Base-by-base conservation (phyloP, 129 eudicot genomes). In the Centrapalus pauciflorus region DNA sequence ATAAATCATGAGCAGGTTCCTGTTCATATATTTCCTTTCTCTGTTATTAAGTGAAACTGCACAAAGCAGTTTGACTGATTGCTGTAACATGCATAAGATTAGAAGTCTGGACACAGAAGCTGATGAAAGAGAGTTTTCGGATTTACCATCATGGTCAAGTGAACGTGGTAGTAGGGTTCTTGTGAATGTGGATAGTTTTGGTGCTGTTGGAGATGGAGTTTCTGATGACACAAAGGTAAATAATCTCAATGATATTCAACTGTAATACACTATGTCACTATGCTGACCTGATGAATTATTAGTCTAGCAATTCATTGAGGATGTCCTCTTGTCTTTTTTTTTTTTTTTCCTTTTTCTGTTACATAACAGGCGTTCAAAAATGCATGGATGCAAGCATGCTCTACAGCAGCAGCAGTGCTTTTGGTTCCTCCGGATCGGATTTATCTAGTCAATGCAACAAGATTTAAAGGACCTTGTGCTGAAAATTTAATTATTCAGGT, bases 221-320 rank as follows among this genome's bases (percentile, higher is more conserved):
- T 68, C 97, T 56, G 97, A 94, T 77, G 99, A 94, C 71, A 94
- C 99, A 64, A 77, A 89, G 97, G 99, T 94, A 69, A 74, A 52
- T 67, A 60, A 33, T 25, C 21, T 25, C 13, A 16, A 57, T 30
- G 17, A 67, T 27, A 9, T 64, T 55, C 46, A 13, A 30, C 16
- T 64, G 57, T 64, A 54, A 40, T 21, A 32, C 14, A 43, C 16
- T 51, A 52, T 32, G 37, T 38, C 14, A 43, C 16, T 51, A 52
- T 32, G 37, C 29, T 61, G 10, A 55, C 17, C 50, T 34, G 49
- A 33, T 77, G 28, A 24, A 71, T 17, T 29, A 35, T 24, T 16
- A 23, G 73, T 74, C 56, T 57, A 38, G 38, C 1, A 54, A 7
- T 12, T 56, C 49, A 27, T 64, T 34, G 30, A 57, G 74, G 33